Percentiles rank a stretch among this genome's conserved stretches.
Conservation (phyloP, 2,329 filamentous ascomycete genomes). For the Verticillium tricorpus region DNA sequence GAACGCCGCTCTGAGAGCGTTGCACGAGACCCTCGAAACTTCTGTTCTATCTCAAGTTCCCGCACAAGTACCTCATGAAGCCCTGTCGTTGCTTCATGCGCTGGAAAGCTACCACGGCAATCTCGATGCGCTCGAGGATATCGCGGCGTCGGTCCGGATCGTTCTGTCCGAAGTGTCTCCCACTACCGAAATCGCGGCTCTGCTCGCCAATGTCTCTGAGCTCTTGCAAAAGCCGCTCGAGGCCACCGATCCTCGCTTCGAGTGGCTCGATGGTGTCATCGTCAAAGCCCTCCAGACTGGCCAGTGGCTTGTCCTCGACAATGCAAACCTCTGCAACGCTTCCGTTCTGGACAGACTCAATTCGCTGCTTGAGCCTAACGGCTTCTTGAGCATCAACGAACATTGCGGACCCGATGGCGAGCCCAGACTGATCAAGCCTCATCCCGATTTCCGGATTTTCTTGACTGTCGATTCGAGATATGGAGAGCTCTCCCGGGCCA, state of each 20-base stretch:
- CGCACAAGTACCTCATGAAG: conserved; percentile 37
- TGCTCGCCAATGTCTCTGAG: conserved; percentile 42
- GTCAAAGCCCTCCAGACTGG: conserved; percentile 82
- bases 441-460: conserved; percentile 86
- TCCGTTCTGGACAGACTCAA: conserved; percentile 93
- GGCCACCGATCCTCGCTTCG: conserved; percentile 75
- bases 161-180: conserved; percentile 37
- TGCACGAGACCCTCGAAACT: conserved; percentile 48
- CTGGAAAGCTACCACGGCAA: conserved; percentile 39
- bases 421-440: conserved; percentile 73
- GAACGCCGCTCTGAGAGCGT: conserved; percentile 46
- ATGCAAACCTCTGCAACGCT: conserved; percentile 93
- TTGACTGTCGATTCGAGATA: conserved; percentile 88
- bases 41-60: conserved; percentile 46
- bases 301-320: conserved; percentile 91
- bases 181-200: conserved; percentile 38
- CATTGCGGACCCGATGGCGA: conserved; percentile 80
- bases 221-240: conserved; percentile 49
- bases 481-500: conserved; percentile 90
- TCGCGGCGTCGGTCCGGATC: conserved; percentile 32
- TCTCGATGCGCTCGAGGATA: conserved; percentile 27
- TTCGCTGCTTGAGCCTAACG: conserved; percentile 87
- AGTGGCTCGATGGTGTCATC: conserved; percentile 93
- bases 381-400: conserved; percentile 86
- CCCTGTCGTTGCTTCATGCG: conserved; percentile 45